Percentiles rank a stretch among this genome's conserved stretches.
Conservation (phyloP, 352 stramenopile species). For the Phytophthora hybrid region DNA sequence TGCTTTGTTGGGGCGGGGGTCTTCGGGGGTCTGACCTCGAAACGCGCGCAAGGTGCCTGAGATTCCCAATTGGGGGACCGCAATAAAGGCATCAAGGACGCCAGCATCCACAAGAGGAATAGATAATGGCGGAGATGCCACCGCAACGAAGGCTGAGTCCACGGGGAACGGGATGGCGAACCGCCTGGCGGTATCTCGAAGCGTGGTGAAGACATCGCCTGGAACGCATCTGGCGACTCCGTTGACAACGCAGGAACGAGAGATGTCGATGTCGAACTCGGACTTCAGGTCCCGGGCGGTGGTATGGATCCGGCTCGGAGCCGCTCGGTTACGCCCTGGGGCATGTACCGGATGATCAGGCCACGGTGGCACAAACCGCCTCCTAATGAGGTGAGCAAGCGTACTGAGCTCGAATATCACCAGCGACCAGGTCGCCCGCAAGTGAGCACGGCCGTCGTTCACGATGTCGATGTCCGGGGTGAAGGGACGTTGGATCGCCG, state of each 20-base stretch:
- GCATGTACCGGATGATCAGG: neutral
- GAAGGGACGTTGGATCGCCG: neutral
- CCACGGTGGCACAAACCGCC: neutral
- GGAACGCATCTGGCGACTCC: neutral
- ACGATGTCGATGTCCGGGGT: neutral
- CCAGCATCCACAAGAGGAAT: neutral
- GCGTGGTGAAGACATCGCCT: neutral
- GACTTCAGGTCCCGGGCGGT: neutral
- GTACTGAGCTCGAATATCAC: neutral
- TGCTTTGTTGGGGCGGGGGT: neutral
- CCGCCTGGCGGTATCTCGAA: neutral
- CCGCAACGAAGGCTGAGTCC: neutral
- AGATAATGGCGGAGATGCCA: neutral
- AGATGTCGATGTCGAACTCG: neutral
- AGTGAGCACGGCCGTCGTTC: neutral
- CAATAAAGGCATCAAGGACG: neutral
- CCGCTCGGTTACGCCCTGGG: neutral
- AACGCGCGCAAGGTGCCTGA: neutral
- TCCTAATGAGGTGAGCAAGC: constrained; percentile 3
- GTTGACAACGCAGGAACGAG: neutral
- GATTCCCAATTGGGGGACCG: neutral
- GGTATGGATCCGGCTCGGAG: neutral
- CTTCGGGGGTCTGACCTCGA: neutral
- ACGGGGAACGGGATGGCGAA: neutral
- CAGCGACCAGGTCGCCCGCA: constrained; percentile 15